Percentiles rank a stretch among this genome's conserved stretches.
These are phyloP conservation scores for Leishmania mexicana DNA, from an alignment of 208 protist species.

Conservation along the genomic window DNA sequence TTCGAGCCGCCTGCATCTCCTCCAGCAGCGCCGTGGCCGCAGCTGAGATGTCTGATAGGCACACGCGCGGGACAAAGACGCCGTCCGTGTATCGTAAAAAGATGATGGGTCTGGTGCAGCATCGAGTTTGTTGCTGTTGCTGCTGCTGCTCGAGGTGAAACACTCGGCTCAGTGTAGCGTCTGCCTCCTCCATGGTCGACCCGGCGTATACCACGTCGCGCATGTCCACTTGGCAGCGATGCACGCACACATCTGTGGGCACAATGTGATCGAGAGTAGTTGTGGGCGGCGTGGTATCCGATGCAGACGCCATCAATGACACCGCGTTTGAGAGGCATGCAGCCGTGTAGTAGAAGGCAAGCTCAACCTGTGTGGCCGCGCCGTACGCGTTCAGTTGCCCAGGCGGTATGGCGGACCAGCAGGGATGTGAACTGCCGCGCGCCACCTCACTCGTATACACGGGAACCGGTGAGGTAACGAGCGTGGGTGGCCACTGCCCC, in stretches of 20 bases:
- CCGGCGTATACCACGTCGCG: slow-evolving; percentile 48
- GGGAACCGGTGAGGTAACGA: background rate
- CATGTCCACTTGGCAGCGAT: slow-evolving; percentile 43
- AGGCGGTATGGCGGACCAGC: slow-evolving; percentile 23
- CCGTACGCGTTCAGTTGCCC: background rate
- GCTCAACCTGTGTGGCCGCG: slow-evolving; percentile 5
- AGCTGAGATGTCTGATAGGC: slow-evolving; percentile 4
- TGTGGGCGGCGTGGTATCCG: background rate
- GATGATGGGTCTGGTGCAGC: slow-evolving; percentile 22
- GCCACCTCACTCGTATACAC: slow-evolving; percentile 30
- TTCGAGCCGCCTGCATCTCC: slow-evolving; percentile 26
- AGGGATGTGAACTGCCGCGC: slow-evolving; percentile 23
- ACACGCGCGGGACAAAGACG: slow-evolving; percentile 43
- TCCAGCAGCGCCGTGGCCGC: slow-evolving; percentile 3
- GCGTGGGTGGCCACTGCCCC: background rate
- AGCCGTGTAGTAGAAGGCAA: slow-evolving; percentile 28
- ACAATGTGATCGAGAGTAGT: background rate
- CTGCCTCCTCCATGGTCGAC: slow-evolving; percentile 44
- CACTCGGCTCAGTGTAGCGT: slow-evolving; percentile 28
- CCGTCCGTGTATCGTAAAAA: slow-evolving; percentile 51
- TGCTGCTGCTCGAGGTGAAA: slow-evolving; percentile 31
- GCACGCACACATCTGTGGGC: slow-evolving; percentile 34
- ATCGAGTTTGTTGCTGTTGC: slow-evolving; percentile 2
- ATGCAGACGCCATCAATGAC: background rate
- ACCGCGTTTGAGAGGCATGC: slow-evolving; percentile 9